A percentile compares a stretch with the other conserved stretches of the same genome.
These are phyloP conservation scores for Zymoseptoria passerinii DNA, from an alignment of 2,329 filamentous ascomycete species.

Conservation along the genomic window DNA sequence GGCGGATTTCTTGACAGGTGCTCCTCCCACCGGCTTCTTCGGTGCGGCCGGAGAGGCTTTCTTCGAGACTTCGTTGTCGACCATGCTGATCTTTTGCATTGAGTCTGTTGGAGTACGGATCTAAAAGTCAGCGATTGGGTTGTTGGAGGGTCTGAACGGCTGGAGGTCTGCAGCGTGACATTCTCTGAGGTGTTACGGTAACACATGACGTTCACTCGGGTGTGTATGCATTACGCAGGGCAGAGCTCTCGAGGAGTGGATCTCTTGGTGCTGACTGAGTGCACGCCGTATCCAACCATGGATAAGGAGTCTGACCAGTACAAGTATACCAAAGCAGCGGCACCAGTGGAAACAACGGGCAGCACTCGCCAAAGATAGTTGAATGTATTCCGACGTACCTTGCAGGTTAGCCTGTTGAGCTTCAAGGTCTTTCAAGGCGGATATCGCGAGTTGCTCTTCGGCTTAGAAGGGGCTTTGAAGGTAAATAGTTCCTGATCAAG, in stretches of 20 bases:
- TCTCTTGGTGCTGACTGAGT: not conserved
- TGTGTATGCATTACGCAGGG: not conserved
- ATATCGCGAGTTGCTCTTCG: slow-evolving; percentile 3
- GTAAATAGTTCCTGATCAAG: not conserved
- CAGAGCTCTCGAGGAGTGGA: not conserved
- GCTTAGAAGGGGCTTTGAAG: not conserved
- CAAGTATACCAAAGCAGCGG: slow-evolving; percentile 7
- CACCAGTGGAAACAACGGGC: slow-evolving; percentile 1
- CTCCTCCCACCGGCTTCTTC: slow-evolving; percentile 10
- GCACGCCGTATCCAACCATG: not conserved
- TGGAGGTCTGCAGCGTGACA: not conserved
- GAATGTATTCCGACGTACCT: slow-evolving; percentile 25
- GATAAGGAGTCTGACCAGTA: slow-evolving; percentile 7
- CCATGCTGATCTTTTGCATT: slow-evolving; percentile 27
- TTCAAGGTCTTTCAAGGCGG: slow-evolving; percentile 31
- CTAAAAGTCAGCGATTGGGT: not conserved
- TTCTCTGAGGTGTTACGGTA: not conserved
- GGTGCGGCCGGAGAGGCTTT: slow-evolving; percentile 7
- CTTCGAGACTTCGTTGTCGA: slow-evolving; percentile 26
- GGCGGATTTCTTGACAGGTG: not conserved
- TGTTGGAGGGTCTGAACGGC: not conserved
- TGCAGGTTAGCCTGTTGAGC: slow-evolving; percentile 36
- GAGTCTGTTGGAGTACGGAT: slow-evolving; percentile 12
- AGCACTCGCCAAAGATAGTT: slow-evolving; percentile 2
- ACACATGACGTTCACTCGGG: not conserved